A percentile compares a stretch with the other conserved stretches of the same genome.
These are phyloP conservation scores for Phytophthora tentaculata DNA, from an alignment of 352 stramenopile species.

Conservation along the genomic window DNA sequence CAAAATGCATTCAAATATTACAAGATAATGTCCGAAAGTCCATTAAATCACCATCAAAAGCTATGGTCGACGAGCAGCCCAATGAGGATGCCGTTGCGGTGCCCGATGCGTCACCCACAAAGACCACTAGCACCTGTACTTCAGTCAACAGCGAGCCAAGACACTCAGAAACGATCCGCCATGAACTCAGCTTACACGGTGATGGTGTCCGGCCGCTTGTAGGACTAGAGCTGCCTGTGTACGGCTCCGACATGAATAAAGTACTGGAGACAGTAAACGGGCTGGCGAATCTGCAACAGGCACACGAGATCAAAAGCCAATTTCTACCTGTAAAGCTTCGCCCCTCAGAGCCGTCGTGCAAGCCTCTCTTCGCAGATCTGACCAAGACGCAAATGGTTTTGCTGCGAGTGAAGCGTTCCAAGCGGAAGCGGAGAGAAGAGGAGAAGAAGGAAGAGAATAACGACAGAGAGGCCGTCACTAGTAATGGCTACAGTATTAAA, in stretches of 20 bases:
- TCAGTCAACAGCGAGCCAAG: conserved; percentile 6
- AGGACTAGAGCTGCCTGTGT: conserved; percentile 72
- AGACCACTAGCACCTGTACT: conserved; percentile 1
- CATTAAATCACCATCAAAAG: conserved; percentile 19
- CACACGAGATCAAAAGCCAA: conserved; percentile 74
- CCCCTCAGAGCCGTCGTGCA: conserved; percentile 77
- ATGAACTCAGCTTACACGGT: conserved; percentile 42
- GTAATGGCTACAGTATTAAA: conserved; percentile 33
- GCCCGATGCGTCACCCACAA: conserved; percentile 6
- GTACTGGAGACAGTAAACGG: conserved; percentile 72
- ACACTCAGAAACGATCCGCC: conserved; percentile 9
- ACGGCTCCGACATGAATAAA: conserved; percentile 49
- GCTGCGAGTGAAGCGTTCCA: conserved; percentile 55
- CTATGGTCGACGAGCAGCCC: conserved; percentile 35
- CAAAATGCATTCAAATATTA: too few relatives aligned
- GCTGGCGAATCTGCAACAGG: conserved; percentile 59
- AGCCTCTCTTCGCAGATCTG: conserved; percentile 82
- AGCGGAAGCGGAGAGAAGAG: conserved; percentile 29
- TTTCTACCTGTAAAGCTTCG: conserved; percentile 83
- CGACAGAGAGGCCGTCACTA: conserved; percentile 2
- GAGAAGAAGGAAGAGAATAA: conserved; percentile 25
- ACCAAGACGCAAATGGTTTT: conserved; percentile 85
- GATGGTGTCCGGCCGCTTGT: conserved; percentile 56
- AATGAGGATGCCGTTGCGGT: conserved; percentile 2
- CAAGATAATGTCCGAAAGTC: background rate